phyloP scores from a whole-genome alignment of 345 rosid species.

The Geranium brycei region DNA sequence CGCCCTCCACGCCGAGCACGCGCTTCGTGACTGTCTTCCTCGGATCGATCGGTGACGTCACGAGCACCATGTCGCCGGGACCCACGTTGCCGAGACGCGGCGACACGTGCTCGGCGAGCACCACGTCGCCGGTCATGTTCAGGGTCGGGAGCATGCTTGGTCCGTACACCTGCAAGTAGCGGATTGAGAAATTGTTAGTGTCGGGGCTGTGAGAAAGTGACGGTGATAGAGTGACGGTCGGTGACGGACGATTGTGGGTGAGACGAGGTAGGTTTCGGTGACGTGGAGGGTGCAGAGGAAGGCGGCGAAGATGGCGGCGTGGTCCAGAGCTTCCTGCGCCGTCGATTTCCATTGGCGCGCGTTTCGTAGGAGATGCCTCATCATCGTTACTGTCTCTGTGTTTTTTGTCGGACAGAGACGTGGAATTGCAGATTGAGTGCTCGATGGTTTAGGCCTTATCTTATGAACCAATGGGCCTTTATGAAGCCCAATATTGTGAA shows the following conservation, averaged over 20 bases:
- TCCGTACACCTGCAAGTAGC: constrained; percentile 46
- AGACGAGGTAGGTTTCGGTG: constrained; percentile 41
- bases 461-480: no score
- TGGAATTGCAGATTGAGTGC: no score
- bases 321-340: constrained; percentile 27
- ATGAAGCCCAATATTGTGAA: no score
- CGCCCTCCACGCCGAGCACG: constrained; percentile 54
- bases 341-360: constrained; percentile 26
- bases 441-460: no score
- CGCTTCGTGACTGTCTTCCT: constrained; percentile 47
- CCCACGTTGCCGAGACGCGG: constrained; percentile 48
- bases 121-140: constrained; percentile 54
- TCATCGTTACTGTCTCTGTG: background rate
- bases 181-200: background rate
- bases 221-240: background rate
- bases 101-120: constrained; percentile 50
- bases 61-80: constrained; percentile 60
- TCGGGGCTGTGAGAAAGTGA: background rate
- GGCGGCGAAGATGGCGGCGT: constrained; percentile 16
- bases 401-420: no score
- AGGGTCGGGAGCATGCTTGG: constrained; percentile 81
- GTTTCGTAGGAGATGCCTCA: constrained; percentile 1
- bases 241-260: constrained; percentile 43
- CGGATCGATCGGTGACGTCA: constrained; percentile 64
- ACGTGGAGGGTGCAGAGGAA: constrained; percentile 46